Percentiles rank a stretch among this genome's conserved stretches.
phyloP scores from a whole-genome alignment of 345 rosid genomes.

The Aegle marmelos region DNA sequence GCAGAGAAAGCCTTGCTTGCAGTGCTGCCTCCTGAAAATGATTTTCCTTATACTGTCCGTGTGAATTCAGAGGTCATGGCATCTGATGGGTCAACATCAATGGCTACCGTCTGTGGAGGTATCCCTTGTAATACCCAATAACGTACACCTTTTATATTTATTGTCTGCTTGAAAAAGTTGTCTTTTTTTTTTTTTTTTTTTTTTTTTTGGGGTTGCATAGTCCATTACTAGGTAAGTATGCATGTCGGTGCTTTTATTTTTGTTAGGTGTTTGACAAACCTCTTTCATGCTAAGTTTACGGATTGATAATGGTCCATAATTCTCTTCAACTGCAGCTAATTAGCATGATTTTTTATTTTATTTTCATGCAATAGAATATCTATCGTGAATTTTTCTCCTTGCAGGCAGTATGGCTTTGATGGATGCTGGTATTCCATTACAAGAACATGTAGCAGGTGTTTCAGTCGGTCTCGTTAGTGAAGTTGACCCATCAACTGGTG shows the following conservation, averaged over 20 bases:
- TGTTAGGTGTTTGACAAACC: neutral
- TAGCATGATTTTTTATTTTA: neutral
- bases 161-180: neutral
- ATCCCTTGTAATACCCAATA: conserved; percentile 12
- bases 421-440: conserved; percentile 92
- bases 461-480: conserved; percentile 94
- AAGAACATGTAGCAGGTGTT: conserved; percentile 94
- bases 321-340: neutral
- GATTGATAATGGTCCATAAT: neutral
- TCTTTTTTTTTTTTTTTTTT: no score
- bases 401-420: conserved; percentile 97
- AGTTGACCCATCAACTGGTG: conserved; percentile 70
- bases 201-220: neutral
- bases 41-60: conserved; percentile 75
- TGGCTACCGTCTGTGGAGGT: conserved; percentile 99
- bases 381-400: conserved; percentile 16
- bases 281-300: neutral
- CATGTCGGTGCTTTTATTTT: neutral
- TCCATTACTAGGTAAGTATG: neutral
- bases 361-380: conserved; percentile 2
- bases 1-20: conserved; percentile 96
- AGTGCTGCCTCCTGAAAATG: conserved; percentile 83
- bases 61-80: conserved; percentile 96
- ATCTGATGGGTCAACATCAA: conserved; percentile 98
- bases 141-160: conserved; percentile 2